Evolutionary conservation across 1,284 basidiomycete species (phyloP).

Genomic region (Heterobasidion parviporum): DNA sequence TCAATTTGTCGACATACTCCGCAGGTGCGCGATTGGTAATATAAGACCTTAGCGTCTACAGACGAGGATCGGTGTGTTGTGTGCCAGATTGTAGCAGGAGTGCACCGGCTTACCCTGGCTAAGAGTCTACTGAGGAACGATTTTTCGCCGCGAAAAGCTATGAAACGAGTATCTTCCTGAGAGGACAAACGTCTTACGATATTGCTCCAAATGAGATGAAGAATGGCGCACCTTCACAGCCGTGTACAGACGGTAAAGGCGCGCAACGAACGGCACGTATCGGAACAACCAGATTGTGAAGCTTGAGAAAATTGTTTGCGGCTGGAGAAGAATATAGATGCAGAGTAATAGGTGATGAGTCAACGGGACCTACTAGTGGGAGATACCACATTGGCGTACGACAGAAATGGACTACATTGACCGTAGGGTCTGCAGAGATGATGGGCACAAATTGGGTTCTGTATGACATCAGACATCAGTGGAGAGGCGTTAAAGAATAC

Average conservation of each 20-base stretch:
- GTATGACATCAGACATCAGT: background rate
- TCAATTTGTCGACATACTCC: conserved; percentile 30
- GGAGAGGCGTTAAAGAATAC: background rate
- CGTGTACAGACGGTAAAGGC: conserved; percentile 23
- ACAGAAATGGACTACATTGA: conserved; percentile 35
- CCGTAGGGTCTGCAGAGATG: conserved; percentile 30
- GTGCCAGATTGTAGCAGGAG: background rate
- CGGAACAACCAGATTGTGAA: conserved; percentile 26
- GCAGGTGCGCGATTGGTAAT: conserved; percentile 28
- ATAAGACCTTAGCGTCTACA: conserved; percentile 22
- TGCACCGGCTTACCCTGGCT: background rate
- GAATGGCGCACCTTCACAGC: conserved; percentile 21
- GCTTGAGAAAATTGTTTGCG: conserved; percentile 22
- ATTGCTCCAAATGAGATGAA: background rate
- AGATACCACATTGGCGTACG: conserved; percentile 38
- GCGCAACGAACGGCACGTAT: conserved; percentile 31
- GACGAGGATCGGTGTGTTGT: background rate
- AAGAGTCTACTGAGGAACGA: background rate
- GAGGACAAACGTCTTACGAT: background rate
- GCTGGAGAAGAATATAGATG: background rate
- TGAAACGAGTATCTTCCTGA: conserved; percentile 4
- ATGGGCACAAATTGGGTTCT: conserved; percentile 38
- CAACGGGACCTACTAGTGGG: conserved; percentile 23
- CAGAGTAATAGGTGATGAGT: background rate
- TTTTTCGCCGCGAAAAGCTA: conserved; percentile 3